phyloP scores from a whole-genome alignment of 768 basidiomycete genomes.

The Mrakia hoshinonis region DNA sequence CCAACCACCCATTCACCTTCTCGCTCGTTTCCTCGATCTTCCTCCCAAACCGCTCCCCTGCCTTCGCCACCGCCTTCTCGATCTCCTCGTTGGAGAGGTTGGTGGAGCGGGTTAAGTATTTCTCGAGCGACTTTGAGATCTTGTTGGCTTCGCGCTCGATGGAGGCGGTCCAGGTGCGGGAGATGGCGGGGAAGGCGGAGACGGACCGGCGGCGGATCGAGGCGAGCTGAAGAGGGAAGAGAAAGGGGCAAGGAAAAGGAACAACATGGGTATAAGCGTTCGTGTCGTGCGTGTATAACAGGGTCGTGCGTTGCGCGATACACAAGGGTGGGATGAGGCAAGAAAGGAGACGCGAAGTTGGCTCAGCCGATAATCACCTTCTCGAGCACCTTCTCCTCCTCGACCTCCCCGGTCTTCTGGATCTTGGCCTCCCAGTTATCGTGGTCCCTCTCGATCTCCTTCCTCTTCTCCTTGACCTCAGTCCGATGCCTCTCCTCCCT shows the following conservation, averaged over 20 bases:
- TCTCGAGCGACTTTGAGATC: constrained; percentile 35
- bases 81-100: constrained; percentile 31
- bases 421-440: constrained; percentile 25
- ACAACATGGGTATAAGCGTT: constrained; percentile 12
- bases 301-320: background rate
- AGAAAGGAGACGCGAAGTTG: constrained; percentile 9
- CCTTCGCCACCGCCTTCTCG: constrained; percentile 7
- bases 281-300: background rate
- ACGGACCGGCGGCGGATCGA: constrained; percentile 20
- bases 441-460: constrained; percentile 26
- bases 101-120: constrained; percentile 33
- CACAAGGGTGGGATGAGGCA: background rate
- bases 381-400: constrained; percentile 30
- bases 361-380: constrained; percentile 27
- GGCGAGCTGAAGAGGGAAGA: background rate
- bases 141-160: constrained; percentile 35
- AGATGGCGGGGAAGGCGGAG: constrained; percentile 29
- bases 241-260: background rate
- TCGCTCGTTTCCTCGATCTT: constrained; percentile 23
- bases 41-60: background rate
- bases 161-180: constrained; percentile 27
- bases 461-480: constrained; percentile 25
- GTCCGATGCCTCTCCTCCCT: constrained; percentile 29
- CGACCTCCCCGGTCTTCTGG: constrained; percentile 8
- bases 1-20: constrained; percentile 11